Evolutionary conservation across 441 rosid genomes (phyloP), one percentile per base, ranked within the genome.

Genomic region (Mallotus repandus): DNA sequence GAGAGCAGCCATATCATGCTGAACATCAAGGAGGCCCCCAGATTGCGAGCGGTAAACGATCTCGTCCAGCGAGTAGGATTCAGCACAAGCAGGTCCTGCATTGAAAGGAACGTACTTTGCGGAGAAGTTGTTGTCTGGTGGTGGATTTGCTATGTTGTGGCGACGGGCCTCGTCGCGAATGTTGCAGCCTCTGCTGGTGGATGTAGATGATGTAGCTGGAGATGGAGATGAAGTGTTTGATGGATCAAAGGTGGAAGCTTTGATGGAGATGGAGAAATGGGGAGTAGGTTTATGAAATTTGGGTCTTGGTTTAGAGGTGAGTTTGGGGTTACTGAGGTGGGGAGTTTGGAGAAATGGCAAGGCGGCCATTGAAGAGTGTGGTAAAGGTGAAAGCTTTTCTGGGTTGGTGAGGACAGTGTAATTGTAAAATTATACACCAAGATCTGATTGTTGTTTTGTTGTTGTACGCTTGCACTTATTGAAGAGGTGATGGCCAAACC

Each of bases 31-130:
- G 45, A 86, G 86, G 25, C 85, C 82, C 4, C 89, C 90, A 5
- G 89, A 88, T 18, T 78, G 81, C 21, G 85, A 78, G 7, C 89
- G 79, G 81, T 88, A 88, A 10, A 88, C 82, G 76, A 88, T 79
- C 82, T 88, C 86, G 69, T 88, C 90, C 63, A 88, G 89, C 3
- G 90, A 88, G 76, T 88, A 85, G 58, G 83, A 86, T 58, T 88
- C 92, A 2, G 76, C 49, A 46, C 73, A 70, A 56, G 54, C 4
- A n/a, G 70, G 75, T 2, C 77, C 80, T 54, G 70, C 57, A 22
- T 79, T 75, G 74, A 88, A 88, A 1, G 89, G 90, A 16, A 88
- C 90, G 78, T 86, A 88, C 71, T 84, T 86, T 21, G 92, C 89
- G 21, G 87, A 74, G 69, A 88, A 81, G 67, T 68, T 77, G 35